Conservation (phyloP, 805 yeast species). For the Kockiozyma suomiensis region DNA sequence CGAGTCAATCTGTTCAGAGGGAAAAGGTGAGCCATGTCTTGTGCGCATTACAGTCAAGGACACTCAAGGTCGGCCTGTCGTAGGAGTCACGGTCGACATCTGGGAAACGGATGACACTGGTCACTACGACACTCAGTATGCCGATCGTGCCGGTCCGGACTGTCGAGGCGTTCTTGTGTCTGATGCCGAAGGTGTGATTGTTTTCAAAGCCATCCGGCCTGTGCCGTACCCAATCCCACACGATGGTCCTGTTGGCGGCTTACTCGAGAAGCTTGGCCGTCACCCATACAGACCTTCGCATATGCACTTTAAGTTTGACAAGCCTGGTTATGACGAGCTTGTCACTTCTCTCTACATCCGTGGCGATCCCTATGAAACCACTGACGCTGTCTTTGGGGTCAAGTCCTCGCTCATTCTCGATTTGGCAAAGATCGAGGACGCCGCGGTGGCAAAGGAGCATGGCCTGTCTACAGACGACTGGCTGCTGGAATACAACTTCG, state of each 20-base stretch:
- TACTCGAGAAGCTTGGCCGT: constrained; percentile 43
- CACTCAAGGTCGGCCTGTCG: constrained; percentile 41
- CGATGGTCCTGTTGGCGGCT: constrained; percentile 47
- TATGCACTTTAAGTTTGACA: constrained; percentile 41
- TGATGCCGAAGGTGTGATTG: constrained; percentile 39
- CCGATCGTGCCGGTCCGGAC: constrained; percentile 45
- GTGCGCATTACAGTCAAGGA: constrained; percentile 41
- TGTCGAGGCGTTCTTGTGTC: constrained; percentile 44
- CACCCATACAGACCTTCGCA: constrained; percentile 47
- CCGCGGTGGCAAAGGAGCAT: constrained; percentile 19
- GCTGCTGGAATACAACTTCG: constrained; percentile 28
- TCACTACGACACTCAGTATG: constrained; percentile 44
- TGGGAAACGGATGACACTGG: constrained; percentile 48
- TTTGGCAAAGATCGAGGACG: constrained; percentile 16
- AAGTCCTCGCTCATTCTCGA: constrained; percentile 38
- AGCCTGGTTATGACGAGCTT: constrained; percentile 41
- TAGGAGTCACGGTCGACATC: constrained; percentile 42
- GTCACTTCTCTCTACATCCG: constrained; percentile 44
- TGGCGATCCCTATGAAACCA: constrained; percentile 41
- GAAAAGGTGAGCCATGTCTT: constrained; percentile 42
- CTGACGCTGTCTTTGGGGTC: constrained; percentile 46
- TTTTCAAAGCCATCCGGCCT: constrained; percentile 43
- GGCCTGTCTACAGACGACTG: constrained; percentile 24
- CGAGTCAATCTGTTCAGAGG: constrained; percentile 43
- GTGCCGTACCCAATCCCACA: constrained; percentile 47